Base-by-base conservation (phyloP, 257 asterid species). In the Penstemon davidsonii region DNA sequence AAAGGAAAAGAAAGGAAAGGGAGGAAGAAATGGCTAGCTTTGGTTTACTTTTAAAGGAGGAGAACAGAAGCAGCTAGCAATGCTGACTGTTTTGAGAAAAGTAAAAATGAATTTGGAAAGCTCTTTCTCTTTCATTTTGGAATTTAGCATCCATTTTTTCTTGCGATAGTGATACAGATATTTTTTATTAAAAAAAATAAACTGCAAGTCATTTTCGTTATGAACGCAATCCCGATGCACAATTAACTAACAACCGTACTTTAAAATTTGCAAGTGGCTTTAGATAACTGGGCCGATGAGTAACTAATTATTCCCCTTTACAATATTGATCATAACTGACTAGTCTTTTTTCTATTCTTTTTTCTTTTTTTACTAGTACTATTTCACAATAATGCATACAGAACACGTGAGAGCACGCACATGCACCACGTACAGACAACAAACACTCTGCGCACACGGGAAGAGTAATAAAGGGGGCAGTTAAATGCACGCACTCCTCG, bases 161-260 rank as follows among this genome's bases (percentile, higher is more conserved):
- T 5, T 59, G 51, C 33, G 2, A 45, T 58, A 68, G 55, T 60
- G 62, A 54, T 49, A 25, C 0, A 25, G 33, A 25, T 25, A 25
- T 25, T 25, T 25, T 25, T 25, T 64, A 68, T n/a, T 66, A 60
- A 15, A n/a, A 51, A 60, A 15, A n/a, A 51, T 36, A 43, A 44
- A 41, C 2, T 15, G 7, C 19, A 43, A 57, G 85, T 80, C 70
- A 45, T 62, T 57, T 56, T 62, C 76, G 42, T 68, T 47, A 38
- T 72, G 77, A 39, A 72, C 71, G 74, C 71, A 79, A 79, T 72
- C 78, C 76, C 78, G 11, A 75, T 68, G 78, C 41, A 37, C 8
- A 12, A 19, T 47, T 51, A 43, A 49, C 33, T 53, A 25, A 11
- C 9, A 46, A 40, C 40, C 25, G 45, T 25, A 13, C 41, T 19